Evolutionary conservation across 306 rosid species (phyloP), one percentile per base, ranked within the genome.

Genomic region (Dalbergia cultrata): DNA sequence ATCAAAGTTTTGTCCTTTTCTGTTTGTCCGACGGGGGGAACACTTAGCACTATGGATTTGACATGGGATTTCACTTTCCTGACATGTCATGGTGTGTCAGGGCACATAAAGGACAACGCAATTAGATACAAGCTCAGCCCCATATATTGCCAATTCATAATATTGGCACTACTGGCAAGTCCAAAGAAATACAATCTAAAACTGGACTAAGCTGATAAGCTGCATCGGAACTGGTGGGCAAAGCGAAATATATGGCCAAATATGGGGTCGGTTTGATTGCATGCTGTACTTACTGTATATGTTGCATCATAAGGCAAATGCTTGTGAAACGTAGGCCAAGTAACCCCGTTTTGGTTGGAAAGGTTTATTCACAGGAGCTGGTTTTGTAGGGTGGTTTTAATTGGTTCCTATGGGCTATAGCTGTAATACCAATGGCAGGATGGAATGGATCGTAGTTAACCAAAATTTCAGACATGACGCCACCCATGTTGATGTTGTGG

Each of bases 251-350:
- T 0, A 21, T 21, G 37, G 35, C 65, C 65, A 49, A 14, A 13
- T 43, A 41, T n/a, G 52, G 50, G 65, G 52, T 31, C 7, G 14
- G 9, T 74, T 74, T 74, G 79, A 74, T 43, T 43, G 45, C 57
- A 16, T 59, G 54, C 2, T 57, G 22, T 41, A 44, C 45, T n/a
- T 43, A 26, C 45, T 26, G n/a, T 22, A 16, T 22, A 56, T 54
- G 69, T 61, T 43, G 18, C 70, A 66, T 44, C 63, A 17, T 5
- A 63, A 17, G 39, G 63, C 70, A 60, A 75, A 61, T 52, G 31
- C 49, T 11, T 63, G 31, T 18, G 65, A 50, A 50, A 50, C 26
- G 60, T 47, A 61, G 78, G 82, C 58, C 70, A 37, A 58, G 39
- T 58, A 17, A 64, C 4, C 16, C 54, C 53, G 41, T 3, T n/a